These are phyloP conservation scores for Zygnema cylindricum DNA, from an alignment of 139 green algal genomes.

Conservation along the genomic window DNA sequence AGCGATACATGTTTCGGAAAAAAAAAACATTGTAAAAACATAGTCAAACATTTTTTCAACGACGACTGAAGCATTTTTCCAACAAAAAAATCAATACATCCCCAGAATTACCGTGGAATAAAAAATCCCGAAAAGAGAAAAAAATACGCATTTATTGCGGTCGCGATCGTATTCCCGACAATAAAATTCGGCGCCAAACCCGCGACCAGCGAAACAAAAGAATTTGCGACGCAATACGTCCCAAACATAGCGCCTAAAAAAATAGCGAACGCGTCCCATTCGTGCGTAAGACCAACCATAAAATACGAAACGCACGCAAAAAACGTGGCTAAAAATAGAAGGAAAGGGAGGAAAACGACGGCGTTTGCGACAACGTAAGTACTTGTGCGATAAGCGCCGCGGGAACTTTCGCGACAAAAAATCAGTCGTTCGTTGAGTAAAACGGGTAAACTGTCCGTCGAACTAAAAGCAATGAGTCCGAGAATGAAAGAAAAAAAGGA, in stretches of 20 bases:
- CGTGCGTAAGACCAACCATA: conserved; percentile 47
- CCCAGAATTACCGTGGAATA: conserved; percentile 42
- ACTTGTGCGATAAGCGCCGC: conserved; percentile 60
- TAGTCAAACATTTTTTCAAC: too few relatives aligned
- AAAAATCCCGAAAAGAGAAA: conserved; percentile 65
- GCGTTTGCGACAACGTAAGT: conserved; percentile 60
- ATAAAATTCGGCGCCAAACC: conserved; percentile 63
- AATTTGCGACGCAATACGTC: conserved; percentile 47
- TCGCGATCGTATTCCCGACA: conserved; percentile 60
- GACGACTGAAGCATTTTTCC: too few relatives aligned
- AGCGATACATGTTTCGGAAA: too few relatives aligned
- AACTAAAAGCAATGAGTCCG: conserved; percentile 63
- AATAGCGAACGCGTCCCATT: conserved; percentile 50
- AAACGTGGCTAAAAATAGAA: conserved; percentile 53
- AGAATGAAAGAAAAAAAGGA: conserved; percentile 64
- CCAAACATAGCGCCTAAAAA: conserved; percentile 56
- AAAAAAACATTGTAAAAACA: too few relatives aligned
- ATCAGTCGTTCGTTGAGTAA: conserved; percentile 61
- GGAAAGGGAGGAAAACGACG: conserved; percentile 62
- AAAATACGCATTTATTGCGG: conserved; percentile 53
- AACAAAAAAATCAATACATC: too few relatives aligned
- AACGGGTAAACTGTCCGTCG: conserved; percentile 62
- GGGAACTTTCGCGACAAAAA: conserved; percentile 62
- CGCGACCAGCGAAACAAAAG: conserved; percentile 55
- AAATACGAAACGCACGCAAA: conserved; percentile 59